Evolutionary conservation across 2,329 filamentous ascomycete genomes (phyloP), one percentile per base, ranked within the genome.

Genomic region (Capronia coronata): DNA sequence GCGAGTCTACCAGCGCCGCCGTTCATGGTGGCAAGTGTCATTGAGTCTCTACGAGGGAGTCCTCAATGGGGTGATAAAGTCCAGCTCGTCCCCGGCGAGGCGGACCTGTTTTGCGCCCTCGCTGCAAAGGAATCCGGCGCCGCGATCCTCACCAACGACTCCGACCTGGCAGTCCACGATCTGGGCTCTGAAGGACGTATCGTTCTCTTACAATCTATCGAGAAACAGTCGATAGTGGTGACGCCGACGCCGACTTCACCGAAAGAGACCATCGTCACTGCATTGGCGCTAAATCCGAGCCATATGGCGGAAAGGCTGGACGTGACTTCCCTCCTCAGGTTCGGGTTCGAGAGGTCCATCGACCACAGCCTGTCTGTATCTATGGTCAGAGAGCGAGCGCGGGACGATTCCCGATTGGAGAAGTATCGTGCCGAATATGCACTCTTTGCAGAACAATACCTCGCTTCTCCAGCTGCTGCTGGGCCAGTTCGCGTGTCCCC

Each of bases 131-230:
- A 69, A 5, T 23, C 72, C 23, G 79, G 78, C 0, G 70, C 73
- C 1, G 75, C 88, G 11, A 71, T 82, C 22, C 67, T 96, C 5
- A 94, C 88, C 0, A 83, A 81, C n/a, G 91, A 97, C 61, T 94
- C 89, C 0, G 91, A 97, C 62, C 74, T 96, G 7, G 71, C 94
- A 0, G 75, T 91, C 0, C 83, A 90, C 63, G 76, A 87, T 50
- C 73, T 91, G 7, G 83, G 82, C 0, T 42, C 63, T 0, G 56
- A 74, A 1, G 84, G 84, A 0, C 71, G 74, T 1, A 80, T 94
- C 0, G 71, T 82, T 0, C 83, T 91, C 49, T 76, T 94, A 23
- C 73, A 76, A 48, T 83, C 87, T 41, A 65, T 91, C 1, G 73
- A 78, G 27, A 48, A 65, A 9, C 50, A 54, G 55, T 8, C 23